Percentiles rank a stretch among this genome's conserved stretches.
Conservation (phyloP, 176 grass and related monocot genomes). For the Miscanthus lutarioriparius region DNA sequence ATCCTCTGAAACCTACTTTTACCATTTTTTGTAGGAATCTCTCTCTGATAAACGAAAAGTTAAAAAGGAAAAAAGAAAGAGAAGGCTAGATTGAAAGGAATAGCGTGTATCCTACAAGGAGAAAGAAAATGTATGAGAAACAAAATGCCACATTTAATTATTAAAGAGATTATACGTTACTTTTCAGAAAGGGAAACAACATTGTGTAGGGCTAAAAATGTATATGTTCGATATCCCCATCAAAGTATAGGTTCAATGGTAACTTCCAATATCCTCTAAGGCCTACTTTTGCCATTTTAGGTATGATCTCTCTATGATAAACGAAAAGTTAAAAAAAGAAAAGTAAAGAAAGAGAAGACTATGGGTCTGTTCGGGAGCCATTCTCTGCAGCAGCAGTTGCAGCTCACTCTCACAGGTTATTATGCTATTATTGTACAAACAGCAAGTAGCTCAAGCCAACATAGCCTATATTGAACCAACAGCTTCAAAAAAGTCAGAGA, state of each 20-base stretch:
- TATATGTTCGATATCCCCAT: not conserved
- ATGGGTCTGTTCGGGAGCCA: too few relatives aligned
- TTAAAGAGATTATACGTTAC: not conserved
- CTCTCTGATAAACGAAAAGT: not conserved
- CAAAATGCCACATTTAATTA: not conserved
- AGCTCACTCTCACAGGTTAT: too few relatives aligned
- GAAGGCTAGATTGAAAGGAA: conserved; percentile 55
- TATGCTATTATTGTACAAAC: too few relatives aligned
- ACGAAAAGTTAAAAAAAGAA: not conserved
- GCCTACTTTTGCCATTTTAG: conserved; percentile 5
- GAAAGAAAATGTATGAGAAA: conserved; percentile 2
- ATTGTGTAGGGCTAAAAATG: not conserved
- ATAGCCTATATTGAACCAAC: not conserved
- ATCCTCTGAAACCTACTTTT: not conserved
- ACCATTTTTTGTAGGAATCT: not conserved
- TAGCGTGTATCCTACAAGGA: conserved; percentile 63
- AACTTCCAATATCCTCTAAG: not conserved
- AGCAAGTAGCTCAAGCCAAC: too few relatives aligned
- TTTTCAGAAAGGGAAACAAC: not conserved
- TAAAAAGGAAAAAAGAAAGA: not conserved
- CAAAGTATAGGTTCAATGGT: not conserved
- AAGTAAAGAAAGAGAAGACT: not conserved
- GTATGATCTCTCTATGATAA: not conserved
- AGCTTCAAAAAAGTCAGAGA: not conserved
- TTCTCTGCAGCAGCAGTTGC: too few relatives aligned